Base-by-base conservation (phyloP, 176 grass and related monocot genomes). In the Eleusine coracana region DNA sequence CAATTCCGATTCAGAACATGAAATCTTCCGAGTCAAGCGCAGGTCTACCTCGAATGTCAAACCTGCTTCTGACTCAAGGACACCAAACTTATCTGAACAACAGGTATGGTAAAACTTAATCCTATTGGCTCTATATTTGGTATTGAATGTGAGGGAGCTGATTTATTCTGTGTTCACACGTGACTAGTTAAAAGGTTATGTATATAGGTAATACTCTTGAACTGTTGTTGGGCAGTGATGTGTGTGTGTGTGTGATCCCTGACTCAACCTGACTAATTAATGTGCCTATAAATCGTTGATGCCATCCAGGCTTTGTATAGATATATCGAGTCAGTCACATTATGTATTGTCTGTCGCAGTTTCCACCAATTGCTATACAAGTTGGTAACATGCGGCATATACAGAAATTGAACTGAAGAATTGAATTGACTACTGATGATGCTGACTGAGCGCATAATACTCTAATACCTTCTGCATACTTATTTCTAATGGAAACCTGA, bases 1-100 rank as follows among this genome's bases (percentile, higher is more conserved):
- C 64, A 88, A 99, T 86, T 99, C 96, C 9, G 93, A 94, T 71
- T 93, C 91, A 20, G 96, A 92, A 70, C 75, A 83, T 55, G 96
- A 87, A 85, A 88, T 90, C 58, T 99, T 99, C 75, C 90, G 89
- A 66, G 89, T 99, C 74, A 99, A 95, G 68, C 93, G 96, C 64
- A 87, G 96, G 49, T 88, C 96, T 51, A 68, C 54, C 10, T 79
- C 68, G 5, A 39, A 49, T 75, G 85, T 50, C 31, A 90, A 92
- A 73, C 55, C 83, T 80, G 44, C 62, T 52, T 38, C 63, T 81
- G 91, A 90, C 27, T 55, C 77, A 48, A 55, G 48, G 75, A 42
- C 42, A 64, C 68, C 78, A 70, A 71, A 80, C 36, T 74, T 78
- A 34, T 74, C 89, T 55, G 87, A 91, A 76, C 88, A 93, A 39